phyloP scores from a whole-genome alignment of 805 yeast genomes.

The Saccharomycopsis synnaedendra region DNA sequence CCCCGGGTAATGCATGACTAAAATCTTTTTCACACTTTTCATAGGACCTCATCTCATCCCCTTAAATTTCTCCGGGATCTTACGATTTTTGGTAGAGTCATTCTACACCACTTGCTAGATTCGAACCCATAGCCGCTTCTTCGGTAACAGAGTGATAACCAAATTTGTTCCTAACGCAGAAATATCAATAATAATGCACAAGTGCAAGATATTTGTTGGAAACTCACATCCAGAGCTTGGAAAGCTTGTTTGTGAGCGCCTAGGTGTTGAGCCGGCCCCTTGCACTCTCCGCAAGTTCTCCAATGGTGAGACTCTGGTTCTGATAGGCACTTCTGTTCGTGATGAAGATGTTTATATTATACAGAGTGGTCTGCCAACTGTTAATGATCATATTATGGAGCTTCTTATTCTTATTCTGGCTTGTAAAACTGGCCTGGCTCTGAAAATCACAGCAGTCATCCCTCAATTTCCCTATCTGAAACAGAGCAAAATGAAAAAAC shows the following conservation, averaged over 20 bases:
- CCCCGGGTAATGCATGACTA: too few relatives aligned
- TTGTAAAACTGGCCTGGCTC: slow-evolving; percentile 97
- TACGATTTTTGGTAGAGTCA: too few relatives aligned
- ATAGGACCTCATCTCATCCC: too few relatives aligned
- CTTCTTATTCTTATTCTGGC: slow-evolving; percentile 86
- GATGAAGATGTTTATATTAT: slow-evolving; percentile 95
- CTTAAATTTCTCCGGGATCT: too few relatives aligned
- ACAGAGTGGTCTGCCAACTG: slow-evolving; percentile 78
- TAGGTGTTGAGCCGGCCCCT: slow-evolving; percentile 92
- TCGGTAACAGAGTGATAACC: too few relatives aligned
- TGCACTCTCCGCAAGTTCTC: slow-evolving; percentile 86
- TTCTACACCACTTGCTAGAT: too few relatives aligned
- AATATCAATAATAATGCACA: slow-evolving; percentile 51
- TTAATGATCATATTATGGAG: slow-evolving; percentile 95
- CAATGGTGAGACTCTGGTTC: slow-evolving; percentile 96
- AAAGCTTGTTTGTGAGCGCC: slow-evolving; percentile 71
- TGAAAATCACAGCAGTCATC: slow-evolving; percentile 87
- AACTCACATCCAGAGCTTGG: slow-evolving; percentile 95
- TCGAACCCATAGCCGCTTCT: too few relatives aligned
- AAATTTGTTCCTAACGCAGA: too few relatives aligned
- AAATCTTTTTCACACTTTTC: too few relatives aligned
- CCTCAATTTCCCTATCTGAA: slow-evolving; percentile 97
- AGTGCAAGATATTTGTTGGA: slow-evolving; percentile 95
- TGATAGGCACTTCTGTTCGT: slow-evolving; percentile 87
- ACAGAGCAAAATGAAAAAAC: slow-evolving; percentile 97